Evolutionary conservation across 2,329 filamentous ascomycete genomes (phyloP).

Genomic region (Teratosphaeria epicoccoides): DNA sequence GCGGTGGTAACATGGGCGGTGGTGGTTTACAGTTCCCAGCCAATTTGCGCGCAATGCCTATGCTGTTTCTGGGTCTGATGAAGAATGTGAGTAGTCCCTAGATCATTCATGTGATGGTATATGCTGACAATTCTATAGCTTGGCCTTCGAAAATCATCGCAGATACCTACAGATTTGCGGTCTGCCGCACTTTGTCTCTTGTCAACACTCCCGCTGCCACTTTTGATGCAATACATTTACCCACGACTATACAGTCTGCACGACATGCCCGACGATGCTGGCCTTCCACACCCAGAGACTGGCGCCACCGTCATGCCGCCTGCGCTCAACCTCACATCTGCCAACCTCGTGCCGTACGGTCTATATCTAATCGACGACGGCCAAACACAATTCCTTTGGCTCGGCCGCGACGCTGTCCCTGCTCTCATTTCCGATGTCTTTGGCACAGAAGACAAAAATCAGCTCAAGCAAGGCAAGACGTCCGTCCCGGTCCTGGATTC

Average conservation of each 20-base stretch:
- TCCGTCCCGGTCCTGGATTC: slow-evolving; percentile 79
- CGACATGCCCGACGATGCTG: slow-evolving; percentile 92
- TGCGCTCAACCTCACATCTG: slow-evolving; percentile 74
- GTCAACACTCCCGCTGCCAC: slow-evolving; percentile 82
- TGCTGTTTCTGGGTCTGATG: slow-evolving; percentile 86
- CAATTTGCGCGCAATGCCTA: slow-evolving; percentile 77
- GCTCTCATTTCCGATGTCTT: slow-evolving; percentile 86
- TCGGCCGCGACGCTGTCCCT: slow-evolving; percentile 84
- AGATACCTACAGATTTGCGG: slow-evolving; percentile 87
- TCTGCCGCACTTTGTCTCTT: slow-evolving; percentile 86
- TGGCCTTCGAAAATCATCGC: slow-evolving; percentile 80
- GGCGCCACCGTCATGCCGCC: slow-evolving; percentile 84
- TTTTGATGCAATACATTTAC: slow-evolving; percentile 83
- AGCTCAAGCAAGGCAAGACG: slow-evolving; percentile 84
- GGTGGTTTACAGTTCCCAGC: slow-evolving; percentile 87
- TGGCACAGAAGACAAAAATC: slow-evolving; percentile 69
- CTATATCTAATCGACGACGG: slow-evolving; percentile 95
- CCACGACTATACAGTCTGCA: slow-evolving; percentile 63
- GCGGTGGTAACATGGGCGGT: slow-evolving; percentile 86
- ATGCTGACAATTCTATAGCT: slow-evolving; percentile 31
- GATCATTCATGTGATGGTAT: neutral
- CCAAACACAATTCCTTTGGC: slow-evolving; percentile 95
- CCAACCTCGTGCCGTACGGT: slow-evolving; percentile 77
- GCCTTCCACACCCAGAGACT: slow-evolving; percentile 71
- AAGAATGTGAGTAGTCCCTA: slow-evolving; percentile 62